Conservation (phyloP, 306 rosid species). For the Macrotyloma uniflorum region DNA sequence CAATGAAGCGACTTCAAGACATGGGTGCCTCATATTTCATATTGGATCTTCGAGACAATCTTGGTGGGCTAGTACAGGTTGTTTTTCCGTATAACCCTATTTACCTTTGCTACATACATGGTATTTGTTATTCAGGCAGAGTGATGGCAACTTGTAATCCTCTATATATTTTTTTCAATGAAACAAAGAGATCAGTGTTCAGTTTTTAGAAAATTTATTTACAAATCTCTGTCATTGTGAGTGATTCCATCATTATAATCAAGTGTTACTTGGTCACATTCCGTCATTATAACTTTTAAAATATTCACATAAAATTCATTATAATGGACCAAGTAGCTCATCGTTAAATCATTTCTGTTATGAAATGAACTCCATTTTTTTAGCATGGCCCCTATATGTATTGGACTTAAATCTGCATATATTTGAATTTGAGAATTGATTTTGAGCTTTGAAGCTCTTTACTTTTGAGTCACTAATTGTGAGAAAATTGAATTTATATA, state of each 20-base stretch:
- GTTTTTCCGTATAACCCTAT: conserved; percentile 20
- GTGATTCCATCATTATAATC: neutral
- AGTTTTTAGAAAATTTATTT: neutral
- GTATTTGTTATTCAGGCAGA: neutral
- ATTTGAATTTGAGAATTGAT: neutral
- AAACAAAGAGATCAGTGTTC: neutral
- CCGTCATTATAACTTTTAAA: neutral
- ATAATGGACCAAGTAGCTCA: neutral
- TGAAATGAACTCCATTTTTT: neutral
- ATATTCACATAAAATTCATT: neutral
- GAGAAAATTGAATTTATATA: neutral
- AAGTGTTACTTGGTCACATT: neutral
- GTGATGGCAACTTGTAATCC: neutral
- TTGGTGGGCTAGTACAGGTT: conserved; percentile 98
- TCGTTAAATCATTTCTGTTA: neutral
- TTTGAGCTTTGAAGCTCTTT: neutral
- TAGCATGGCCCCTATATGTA: neutral
- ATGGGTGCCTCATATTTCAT: conserved; percentile 88
- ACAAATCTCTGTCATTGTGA: neutral
- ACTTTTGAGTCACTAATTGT: neutral
- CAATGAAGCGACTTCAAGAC: conserved; percentile 87
- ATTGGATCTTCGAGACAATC: conserved; percentile 97
- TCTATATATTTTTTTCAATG: neutral
- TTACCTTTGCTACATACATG: neutral
- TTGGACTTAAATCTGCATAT: neutral